Conservation (phyloP, 768 basidiomycete species). For the Gymnopilus junonius region DNA sequence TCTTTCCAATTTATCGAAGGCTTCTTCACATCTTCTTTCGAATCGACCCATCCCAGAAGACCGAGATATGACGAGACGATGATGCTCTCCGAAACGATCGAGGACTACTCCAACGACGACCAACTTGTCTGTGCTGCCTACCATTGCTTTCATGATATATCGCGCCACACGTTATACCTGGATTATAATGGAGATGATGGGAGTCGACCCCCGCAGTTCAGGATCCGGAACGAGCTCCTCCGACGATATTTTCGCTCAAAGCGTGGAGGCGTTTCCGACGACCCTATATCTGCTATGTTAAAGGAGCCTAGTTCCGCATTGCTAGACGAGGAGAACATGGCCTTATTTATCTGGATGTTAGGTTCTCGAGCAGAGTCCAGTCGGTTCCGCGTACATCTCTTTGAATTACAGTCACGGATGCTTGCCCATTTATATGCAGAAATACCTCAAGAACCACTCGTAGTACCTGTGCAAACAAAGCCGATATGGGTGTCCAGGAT, state of each 20-base stretch:
- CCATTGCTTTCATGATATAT: slow-evolving; percentile 1
- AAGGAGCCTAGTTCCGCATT: background rate
- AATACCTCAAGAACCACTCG: background rate
- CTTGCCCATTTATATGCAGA: background rate
- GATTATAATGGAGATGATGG: background rate
- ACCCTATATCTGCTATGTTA: background rate
- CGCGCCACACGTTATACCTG: background rate
- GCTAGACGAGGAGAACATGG: background rate
- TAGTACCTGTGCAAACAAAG: background rate
- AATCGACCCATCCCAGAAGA: background rate
- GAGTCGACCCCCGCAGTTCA: background rate
- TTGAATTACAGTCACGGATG: background rate
- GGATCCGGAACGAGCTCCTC: background rate
- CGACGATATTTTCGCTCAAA: background rate
- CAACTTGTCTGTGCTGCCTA: background rate
- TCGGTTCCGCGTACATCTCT: background rate
- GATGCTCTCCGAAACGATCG: background rate
- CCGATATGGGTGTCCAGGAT: background rate
- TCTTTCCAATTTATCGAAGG: slow-evolving; percentile 1
- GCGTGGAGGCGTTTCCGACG: background rate
- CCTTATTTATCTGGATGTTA: background rate
- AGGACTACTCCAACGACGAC: background rate
- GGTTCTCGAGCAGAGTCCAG: background rate
- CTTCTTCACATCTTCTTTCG: background rate
- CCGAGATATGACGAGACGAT: background rate